These are phyloP conservation scores for Thalassiosira hispida DNA, from an alignment of 352 stramenopile genomes.

Conservation along the genomic window DNA sequence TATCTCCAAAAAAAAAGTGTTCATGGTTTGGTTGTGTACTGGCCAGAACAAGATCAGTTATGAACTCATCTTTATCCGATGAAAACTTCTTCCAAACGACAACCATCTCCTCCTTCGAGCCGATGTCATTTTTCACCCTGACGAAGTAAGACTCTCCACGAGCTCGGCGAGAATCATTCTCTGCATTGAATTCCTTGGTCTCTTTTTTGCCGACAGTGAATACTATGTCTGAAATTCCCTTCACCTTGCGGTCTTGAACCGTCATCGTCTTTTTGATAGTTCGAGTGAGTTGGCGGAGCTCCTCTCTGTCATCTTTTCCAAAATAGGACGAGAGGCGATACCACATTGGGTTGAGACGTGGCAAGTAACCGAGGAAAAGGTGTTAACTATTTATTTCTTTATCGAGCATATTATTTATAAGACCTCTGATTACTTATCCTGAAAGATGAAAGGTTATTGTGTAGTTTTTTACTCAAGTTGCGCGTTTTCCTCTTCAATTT, in stretches of 20 bases:
- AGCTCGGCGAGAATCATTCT: slow-evolving; percentile 35
- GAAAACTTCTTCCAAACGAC: slow-evolving; percentile 47
- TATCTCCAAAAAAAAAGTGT: slow-evolving; percentile 51
- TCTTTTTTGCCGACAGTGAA: slow-evolving; percentile 51
- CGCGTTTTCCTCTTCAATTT: too few relatives aligned
- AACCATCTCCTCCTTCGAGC: slow-evolving; percentile 49
- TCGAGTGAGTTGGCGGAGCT: slow-evolving; percentile 33
- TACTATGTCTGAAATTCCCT: slow-evolving; percentile 34
- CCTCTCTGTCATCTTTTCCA: slow-evolving; percentile 26
- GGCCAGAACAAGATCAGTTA: slow-evolving; percentile 44
- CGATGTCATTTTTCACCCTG: slow-evolving; percentile 49
- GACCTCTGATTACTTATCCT: too few relatives aligned
- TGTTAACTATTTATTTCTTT: too few relatives aligned
- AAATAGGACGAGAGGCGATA: slow-evolving; percentile 12
- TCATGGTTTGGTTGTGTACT: slow-evolving; percentile 50
- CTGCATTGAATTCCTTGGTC: slow-evolving; percentile 23
- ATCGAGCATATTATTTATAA: too few relatives aligned
- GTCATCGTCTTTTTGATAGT: slow-evolving; percentile 46
- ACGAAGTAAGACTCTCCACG: slow-evolving; percentile 45
- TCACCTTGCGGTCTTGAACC: slow-evolving; percentile 42
- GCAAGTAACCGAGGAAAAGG: too few relatives aligned
- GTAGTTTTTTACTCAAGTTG: too few relatives aligned
- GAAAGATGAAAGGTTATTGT: too few relatives aligned
- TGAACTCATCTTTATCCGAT: slow-evolving; percentile 39
- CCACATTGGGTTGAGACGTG: background rate